Evolutionary conservation across 768 basidiomycete species (phyloP), one percentile per base, ranked within the genome.

Genomic region (Tremella fuciformis): DNA sequence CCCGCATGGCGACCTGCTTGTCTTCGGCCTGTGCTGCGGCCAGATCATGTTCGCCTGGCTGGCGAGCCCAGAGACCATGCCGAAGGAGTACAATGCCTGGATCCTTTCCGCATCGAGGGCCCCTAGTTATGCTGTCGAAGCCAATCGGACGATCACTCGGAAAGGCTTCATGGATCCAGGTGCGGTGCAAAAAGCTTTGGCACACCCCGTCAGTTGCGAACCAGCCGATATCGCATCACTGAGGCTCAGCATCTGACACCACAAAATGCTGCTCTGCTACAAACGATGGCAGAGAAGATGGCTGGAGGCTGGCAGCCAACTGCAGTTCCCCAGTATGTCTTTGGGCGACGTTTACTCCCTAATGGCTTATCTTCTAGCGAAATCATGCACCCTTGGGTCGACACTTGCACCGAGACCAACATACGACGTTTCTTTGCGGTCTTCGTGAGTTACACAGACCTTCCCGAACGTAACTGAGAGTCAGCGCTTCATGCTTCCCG

Each of bases 1-100:
- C 15, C 92, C 91, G 0, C 81, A 91, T 72, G 93, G 93, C 3
- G 88, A 87, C 49, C 83, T 89, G 0, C 74, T 93, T 8, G 82
- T 94, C 9, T 96, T 97, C 68, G 81, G 85, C 0, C 67, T 91
- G 19, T 89, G 88, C 15, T 92, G 85, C 65, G 86, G 85, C 2
- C 91, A 94, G 76, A 94, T 97, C 73, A 78, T 91, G 73, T 92
- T 89, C 70, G 85, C 81, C 2, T 88, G 84, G 69, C 78, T 91
- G 25, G 72, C 89, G 38, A 82, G 87, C 40, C 91, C 89, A 16
- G 89, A 92, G 58, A 91, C 90, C 2, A 83, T 94, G 21, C 85
- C 89, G n/a, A 79, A 78, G 49, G 86, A 87, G 13, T 94, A 94
- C 66, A 81, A 79, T 21, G 75, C 74, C 40, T 94, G 91, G 91